Evolutionary conservation across 106 monocot genomes (phyloP), one percentile per base, ranked within the genome.

Genomic region (Hemerocallis citrina): DNA sequence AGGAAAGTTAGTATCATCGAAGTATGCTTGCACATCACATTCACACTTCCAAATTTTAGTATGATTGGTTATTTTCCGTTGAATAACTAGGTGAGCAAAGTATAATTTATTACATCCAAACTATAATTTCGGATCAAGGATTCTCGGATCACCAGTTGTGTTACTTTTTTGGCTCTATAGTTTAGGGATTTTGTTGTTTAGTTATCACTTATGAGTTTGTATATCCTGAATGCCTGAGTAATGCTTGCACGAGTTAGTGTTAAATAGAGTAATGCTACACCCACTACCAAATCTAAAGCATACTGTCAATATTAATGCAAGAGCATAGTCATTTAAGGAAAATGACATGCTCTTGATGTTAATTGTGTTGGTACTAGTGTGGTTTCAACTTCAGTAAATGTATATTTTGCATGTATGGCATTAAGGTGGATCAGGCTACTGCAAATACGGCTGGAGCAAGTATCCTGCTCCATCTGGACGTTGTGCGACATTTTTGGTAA

Each of bases 361-460:
- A 24, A 54, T 54, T n/a, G 16, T 16, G 6, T 10, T 36, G 27
- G 34, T 54, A 21, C 33, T 36, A 13, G 36, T 34, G 36, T n/a
- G 20, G 11, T 51, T 36, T 37, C 16, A 54, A 54, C 28, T 27
- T n/a, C n/a, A 31, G 25, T 54, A 38, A 38, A 3, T 55, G 37
- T 55, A 9, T 31, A 5, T 65, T 39, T 8, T 55, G n/a, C 6
- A 29, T 41, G 35, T 55, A 29, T 17, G 9, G 24, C 34, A 15
- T 70, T 49, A 67, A 95, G 95, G 95, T 79, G 95, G 95, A 74
- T 95, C 95, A 46, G 95, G 95, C 41, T 95, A 95, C 51, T 86
- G 90, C 69, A 95, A 95, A 59, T 95, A 84, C 81, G 95, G 95
- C 48, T 90, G 86, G 89, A 90, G 95, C 85, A 95, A 95, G 75